Percentiles rank a stretch among this genome's conserved stretches.
Evolutionary conservation across 2,329 filamentous ascomycete species (phyloP).

Genomic region (Dactylonectria macrodidyma): DNA sequence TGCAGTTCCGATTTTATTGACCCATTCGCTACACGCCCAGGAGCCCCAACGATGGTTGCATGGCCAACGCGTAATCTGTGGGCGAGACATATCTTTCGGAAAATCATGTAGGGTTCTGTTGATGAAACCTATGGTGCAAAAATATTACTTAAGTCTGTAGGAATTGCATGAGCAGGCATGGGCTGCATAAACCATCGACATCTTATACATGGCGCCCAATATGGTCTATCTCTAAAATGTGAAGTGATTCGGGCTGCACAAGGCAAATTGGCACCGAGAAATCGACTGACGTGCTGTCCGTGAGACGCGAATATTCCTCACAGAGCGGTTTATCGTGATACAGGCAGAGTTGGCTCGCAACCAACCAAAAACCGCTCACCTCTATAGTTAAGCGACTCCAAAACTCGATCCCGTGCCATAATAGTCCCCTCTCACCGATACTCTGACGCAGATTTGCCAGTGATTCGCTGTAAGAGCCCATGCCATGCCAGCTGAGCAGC

Average conservation of each 20-base stretch:
- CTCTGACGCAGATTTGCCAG: neutral
- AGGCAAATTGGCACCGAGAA: slow-evolving; percentile 34
- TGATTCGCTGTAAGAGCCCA: slow-evolving; percentile 3
- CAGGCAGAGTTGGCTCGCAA: slow-evolving; percentile 23
- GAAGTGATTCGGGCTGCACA: slow-evolving; percentile 39
- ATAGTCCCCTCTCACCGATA: neutral
- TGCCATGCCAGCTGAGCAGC: slow-evolving; percentile 3
- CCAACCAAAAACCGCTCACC: neutral
- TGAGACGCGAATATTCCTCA: slow-evolving; percentile 35
- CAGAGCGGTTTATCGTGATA: slow-evolving; percentile 38
- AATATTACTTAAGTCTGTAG: neutral
- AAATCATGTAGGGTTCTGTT: slow-evolving; percentile 2
- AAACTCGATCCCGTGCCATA: neutral
- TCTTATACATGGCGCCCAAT: slow-evolving; percentile 39
- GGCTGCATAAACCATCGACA: slow-evolving; percentile 12
- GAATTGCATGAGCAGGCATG: neutral
- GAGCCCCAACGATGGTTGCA: slow-evolving; percentile 44
- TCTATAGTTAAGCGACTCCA: slow-evolving; percentile 7
- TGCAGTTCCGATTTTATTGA: slow-evolving; percentile 36
- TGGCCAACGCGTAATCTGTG: slow-evolving; percentile 42
- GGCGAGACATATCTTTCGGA: neutral
- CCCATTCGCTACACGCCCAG: slow-evolving; percentile 41
- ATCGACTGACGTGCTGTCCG: slow-evolving; percentile 32
- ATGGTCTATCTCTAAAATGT: slow-evolving; percentile 20
- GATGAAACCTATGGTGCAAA: neutral